Evolutionary conservation across 805 yeast genomes (phyloP), one percentile per base, ranked within the genome.

Genomic region (Myxozyma vanderwaltii): DNA sequence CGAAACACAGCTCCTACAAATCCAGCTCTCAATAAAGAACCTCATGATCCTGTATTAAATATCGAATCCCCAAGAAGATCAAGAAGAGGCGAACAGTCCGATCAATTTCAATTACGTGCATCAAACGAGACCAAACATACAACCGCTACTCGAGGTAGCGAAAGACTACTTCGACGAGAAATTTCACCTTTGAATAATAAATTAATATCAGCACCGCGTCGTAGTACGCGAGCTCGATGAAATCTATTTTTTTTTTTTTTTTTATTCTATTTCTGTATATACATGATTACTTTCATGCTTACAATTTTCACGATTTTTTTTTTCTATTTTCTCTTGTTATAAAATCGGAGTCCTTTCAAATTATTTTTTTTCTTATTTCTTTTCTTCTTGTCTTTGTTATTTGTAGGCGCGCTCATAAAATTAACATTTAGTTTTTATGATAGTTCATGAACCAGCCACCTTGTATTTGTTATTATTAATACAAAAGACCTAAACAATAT

Each of bases 211-310:
- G 27, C 36, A 12, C 15, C 36, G 15, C 21, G 49, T 2, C 49
- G 49, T 27, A 45, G 33, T 45, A 12, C 27, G 36, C 49, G 49
- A 10, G 36, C 49, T 12, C 49, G 49, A 12, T 45, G 24, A 44
- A 12, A 12, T 45, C 6, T 13, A 12, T 45, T 27, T 8, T 26
- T 45, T 26, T 45, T 26, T 43, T 29, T 43, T 23, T 43, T 23
- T 23, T 43, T 43, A 23, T 5, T 13, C 23, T 40, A 17, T 17
- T 40, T 40, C 5, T 17, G 24, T 17, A 17, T 17, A n/a, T 17
- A 17, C 12, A 17, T 13, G n/a, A 23, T 43, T 13, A 17, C 12
- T 17, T 38, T 38, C 4, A 2, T 7, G 2, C 10, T 38, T 38
- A n/a, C n/a, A n/a, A n/a, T n/a, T n/a, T n/a, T n/a, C n/a, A n/a